Evolutionary conservation across 2,329 filamentous ascomycete genomes (phyloP).

Genomic region (Fusarium sp.): DNA sequence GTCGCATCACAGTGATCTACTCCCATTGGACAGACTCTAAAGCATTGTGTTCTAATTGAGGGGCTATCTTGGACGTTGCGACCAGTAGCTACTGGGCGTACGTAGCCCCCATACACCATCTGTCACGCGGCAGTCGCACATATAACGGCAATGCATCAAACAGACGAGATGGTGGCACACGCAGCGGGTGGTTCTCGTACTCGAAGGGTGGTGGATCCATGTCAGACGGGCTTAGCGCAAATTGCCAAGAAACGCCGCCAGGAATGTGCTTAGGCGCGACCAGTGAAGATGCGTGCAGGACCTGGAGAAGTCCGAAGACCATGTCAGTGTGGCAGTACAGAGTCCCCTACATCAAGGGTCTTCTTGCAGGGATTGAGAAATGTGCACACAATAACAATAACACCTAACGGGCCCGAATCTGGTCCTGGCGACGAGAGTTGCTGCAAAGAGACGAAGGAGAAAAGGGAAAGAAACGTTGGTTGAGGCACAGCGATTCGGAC

Average conservation of each 20-base stretch:
- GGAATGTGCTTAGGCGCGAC: conserved; percentile 6
- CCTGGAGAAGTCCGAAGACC: conserved; percentile 12
- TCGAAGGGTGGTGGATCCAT: not conserved
- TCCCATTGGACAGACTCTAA: conserved; percentile 3
- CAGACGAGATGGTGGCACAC: conserved; percentile 23
- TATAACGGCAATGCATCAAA: conserved; percentile 24
- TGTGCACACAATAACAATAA: conserved; percentile 8
- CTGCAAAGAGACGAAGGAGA: not conserved
- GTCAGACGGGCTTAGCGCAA: conserved; percentile 15
- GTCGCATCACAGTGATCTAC: not conserved
- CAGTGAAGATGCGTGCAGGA: conserved; percentile 5
- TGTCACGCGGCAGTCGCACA: conserved; percentile 22
- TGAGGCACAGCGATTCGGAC: not conserved
- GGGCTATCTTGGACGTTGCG: conserved; percentile 4
- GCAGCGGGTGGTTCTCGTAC: not conserved
- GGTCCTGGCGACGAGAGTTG: conserved; percentile 2
- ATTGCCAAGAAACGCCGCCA: conserved; percentile 30
- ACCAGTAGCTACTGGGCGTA: conserved; percentile 1
- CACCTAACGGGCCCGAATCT: conserved; percentile 13
- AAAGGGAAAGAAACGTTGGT: not conserved
- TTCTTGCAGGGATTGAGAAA: conserved; percentile 12
- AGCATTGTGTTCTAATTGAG: conserved; percentile 12
- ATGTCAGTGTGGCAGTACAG: conserved; percentile 28
- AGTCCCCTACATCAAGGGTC: conserved; percentile 32
- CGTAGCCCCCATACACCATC: conserved; percentile 2